These are phyloP conservation scores for Pseudogymnoascus sp. DNA, from an alignment of 2,329 filamentous ascomycete species.

Conservation along the genomic window DNA sequence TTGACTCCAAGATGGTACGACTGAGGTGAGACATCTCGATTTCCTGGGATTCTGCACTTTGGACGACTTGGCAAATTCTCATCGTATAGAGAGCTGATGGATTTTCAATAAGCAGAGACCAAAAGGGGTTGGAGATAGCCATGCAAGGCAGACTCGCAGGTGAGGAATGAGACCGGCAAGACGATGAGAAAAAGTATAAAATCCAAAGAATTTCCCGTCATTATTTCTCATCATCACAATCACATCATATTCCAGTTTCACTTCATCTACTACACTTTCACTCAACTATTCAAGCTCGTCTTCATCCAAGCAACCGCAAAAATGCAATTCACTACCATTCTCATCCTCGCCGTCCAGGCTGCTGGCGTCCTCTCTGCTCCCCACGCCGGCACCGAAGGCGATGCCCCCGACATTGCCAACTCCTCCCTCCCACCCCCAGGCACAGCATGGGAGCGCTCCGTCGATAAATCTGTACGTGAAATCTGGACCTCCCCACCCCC, in stretches of 20 bases:
- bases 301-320: neutral
- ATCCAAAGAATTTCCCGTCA: neutral
- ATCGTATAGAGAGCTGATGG: no score
- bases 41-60: no score
- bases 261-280: neutral
- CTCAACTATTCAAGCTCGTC: neutral
- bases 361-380: neutral
- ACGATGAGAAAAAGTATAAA: neutral
- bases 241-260: neutral
- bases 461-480: neutral
- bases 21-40: no score
- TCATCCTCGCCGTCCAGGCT: neutral
- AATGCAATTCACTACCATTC: neutral
- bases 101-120: no score
- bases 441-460: neutral
- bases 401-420: neutral
- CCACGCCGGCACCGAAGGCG: neutral
- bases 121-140: no score
- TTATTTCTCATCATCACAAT: neutral
- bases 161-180: no score
- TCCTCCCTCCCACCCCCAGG: neutral
- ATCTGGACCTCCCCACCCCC: no score
- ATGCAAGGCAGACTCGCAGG: no score
- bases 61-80: no score
- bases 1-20: no score